Percentiles rank a stretch among this genome's conserved stretches.
Conservation (phyloP, 2,329 filamentous ascomycete species). For the Penicillium sp. region DNA sequence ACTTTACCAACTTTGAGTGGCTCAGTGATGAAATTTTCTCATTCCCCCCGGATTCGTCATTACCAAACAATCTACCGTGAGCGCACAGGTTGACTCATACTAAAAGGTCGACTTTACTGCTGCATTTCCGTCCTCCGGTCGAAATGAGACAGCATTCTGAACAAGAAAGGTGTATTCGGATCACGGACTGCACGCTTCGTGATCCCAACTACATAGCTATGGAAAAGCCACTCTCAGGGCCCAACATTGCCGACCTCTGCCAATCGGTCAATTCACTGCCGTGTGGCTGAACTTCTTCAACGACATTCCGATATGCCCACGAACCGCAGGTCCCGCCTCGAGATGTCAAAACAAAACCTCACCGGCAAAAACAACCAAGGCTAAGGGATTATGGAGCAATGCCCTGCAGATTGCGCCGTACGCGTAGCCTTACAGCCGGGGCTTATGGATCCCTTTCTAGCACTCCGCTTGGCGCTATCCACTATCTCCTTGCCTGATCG, state of each 20-base stretch:
- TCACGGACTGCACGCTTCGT: background rate
- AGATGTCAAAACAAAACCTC: background rate
- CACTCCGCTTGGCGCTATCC: background rate
- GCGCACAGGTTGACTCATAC: background rate
- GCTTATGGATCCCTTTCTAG: background rate
- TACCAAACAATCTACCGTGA: conserved; percentile 17
- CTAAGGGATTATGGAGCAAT: background rate
- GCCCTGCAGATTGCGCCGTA: background rate
- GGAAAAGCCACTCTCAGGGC: too few relatives aligned
- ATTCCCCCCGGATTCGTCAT: conserved; percentile 24
- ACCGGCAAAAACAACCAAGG: background rate
- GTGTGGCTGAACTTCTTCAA: too few relatives aligned
- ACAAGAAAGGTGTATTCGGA: background rate
- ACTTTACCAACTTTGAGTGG: conserved; percentile 43
- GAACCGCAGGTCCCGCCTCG: background rate
- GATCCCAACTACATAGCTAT: background rate
- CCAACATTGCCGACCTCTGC: background rate
- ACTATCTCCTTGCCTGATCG: background rate
- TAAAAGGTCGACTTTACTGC: background rate
- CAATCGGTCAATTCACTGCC: background rate
- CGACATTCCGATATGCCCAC: background rate
- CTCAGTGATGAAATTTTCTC: conserved; percentile 35
- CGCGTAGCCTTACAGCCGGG: background rate
- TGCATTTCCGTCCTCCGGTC: background rate
- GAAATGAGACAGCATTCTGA: too few relatives aligned